Evolutionary conservation across 176 grass and related monocot species (phyloP).

Genomic region (Thinopyrum elongatum): DNA sequence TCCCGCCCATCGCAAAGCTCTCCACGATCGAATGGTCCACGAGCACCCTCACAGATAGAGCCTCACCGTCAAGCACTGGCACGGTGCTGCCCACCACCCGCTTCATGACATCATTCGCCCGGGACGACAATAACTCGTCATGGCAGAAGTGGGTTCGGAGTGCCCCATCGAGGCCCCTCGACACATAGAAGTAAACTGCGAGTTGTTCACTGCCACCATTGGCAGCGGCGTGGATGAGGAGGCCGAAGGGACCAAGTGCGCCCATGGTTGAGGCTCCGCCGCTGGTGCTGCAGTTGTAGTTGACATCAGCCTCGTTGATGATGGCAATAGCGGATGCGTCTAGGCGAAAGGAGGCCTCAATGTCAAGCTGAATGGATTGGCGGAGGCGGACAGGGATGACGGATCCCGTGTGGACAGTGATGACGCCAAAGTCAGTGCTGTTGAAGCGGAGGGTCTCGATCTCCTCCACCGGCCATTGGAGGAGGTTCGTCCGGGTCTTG

Average conservation of each 20-base stretch:
- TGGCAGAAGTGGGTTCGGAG: slow-evolving; percentile 60
- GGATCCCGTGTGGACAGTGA: slow-evolving; percentile 42
- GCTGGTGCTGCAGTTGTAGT: slow-evolving; percentile 54
- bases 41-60: slow-evolving; percentile 43
- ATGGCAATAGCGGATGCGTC: background rate
- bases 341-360: slow-evolving; percentile 47
- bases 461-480: slow-evolving; percentile 66
- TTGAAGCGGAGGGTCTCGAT: slow-evolving; percentile 40
- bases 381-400: slow-evolving; percentile 15
- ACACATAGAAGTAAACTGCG: slow-evolving; percentile 57
- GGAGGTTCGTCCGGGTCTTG: slow-evolving; percentile 51
- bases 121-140: slow-evolving; percentile 54
- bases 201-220: slow-evolving; percentile 37
- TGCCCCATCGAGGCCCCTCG: slow-evolving; percentile 28
- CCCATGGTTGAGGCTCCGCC: slow-evolving; percentile 40
- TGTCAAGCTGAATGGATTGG: slow-evolving; percentile 48
- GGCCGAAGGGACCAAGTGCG: slow-evolving; percentile 47
- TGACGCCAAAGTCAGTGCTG: slow-evolving; percentile 21
- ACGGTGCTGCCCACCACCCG: slow-evolving; percentile 51
- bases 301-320: background rate
- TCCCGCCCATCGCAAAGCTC: slow-evolving; percentile 54
- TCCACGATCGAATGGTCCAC: slow-evolving; percentile 73
- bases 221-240: slow-evolving; percentile 37
- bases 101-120: slow-evolving; percentile 50
- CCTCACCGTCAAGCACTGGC: slow-evolving; percentile 46